phyloP scores from a whole-genome alignment of 2,329 filamentous ascomycete species.

The Penicillium sp. region DNA sequence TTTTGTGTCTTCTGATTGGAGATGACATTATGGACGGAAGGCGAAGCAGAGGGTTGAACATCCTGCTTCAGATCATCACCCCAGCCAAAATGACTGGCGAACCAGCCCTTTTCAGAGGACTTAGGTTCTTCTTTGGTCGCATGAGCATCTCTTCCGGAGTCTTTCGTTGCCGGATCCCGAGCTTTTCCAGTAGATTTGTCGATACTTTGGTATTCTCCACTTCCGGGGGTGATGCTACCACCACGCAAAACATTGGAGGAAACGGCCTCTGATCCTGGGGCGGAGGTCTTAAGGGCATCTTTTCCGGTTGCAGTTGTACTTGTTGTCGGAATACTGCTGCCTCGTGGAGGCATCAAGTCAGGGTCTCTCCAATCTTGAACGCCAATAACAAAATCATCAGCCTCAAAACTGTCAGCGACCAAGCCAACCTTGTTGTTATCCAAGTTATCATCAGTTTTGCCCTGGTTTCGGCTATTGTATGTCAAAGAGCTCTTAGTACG shows the following conservation, averaged over 20 bases:
- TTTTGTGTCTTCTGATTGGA: slow-evolving; percentile 20
- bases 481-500: slow-evolving; percentile 19
- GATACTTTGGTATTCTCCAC: slow-evolving; percentile 64
- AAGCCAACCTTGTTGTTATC: slow-evolving; percentile 24
- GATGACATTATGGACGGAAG: slow-evolving; percentile 9
- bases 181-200: slow-evolving; percentile 29
- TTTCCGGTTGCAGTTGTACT: slow-evolving; percentile 26
- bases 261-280: slow-evolving; percentile 32
- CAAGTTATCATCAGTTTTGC: slow-evolving; percentile 10
- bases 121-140: slow-evolving; percentile 9
- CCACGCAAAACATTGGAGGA: slow-evolving; percentile 51
- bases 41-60: slow-evolving; percentile 12
- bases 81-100: slow-evolving; percentile 36
- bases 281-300: slow-evolving; percentile 30
- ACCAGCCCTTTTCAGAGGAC: slow-evolving; percentile 31
- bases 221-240: slow-evolving; percentile 69
- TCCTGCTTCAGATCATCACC: slow-evolving; percentile 18
- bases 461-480: slow-evolving; percentile 28
- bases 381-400: slow-evolving; percentile 75
- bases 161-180: slow-evolving; percentile 15
- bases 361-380: slow-evolving; percentile 84
- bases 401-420: slow-evolving; percentile 24
- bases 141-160: slow-evolving; percentile 8
- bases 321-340: slow-evolving; percentile 22
- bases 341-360: slow-evolving; percentile 59